Percentiles rank a stretch among this genome's conserved stretches.
These are phyloP conservation scores for Diospyros lotus DNA, from an alignment of 148 eudicot genomes.

Conservation along the genomic window DNA sequence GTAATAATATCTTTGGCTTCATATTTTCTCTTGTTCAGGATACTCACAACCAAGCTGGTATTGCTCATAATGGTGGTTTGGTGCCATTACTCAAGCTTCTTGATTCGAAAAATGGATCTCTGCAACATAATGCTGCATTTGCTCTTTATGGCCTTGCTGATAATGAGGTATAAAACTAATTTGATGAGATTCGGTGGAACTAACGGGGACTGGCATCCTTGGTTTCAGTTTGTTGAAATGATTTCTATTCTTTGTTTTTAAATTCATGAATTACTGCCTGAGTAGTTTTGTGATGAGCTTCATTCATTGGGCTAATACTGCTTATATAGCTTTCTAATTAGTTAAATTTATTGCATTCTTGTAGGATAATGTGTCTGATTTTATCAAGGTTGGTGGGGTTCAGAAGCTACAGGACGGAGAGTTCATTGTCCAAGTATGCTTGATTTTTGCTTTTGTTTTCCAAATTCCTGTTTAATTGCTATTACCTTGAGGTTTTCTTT, in stretches of 20 bases:
- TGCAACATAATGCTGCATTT: constrained; percentile 98
- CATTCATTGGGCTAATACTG: neutral
- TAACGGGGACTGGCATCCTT: neutral
- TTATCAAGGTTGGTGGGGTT: constrained; percentile 76
- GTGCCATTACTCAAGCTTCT: constrained; percentile 78
- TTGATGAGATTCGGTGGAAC: neutral
- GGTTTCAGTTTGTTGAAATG: neutral
- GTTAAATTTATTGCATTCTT: neutral
- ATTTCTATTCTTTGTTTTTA: neutral
- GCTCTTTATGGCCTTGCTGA: constrained; percentile 97
- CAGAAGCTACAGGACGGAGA: constrained; percentile 88
- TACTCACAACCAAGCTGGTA: constrained; percentile 94
- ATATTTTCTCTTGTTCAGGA: constrained; percentile 44
- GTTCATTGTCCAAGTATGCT: constrained; percentile 72
- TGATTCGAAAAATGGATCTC: constrained; percentile 79
- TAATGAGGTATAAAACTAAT: constrained; percentile 60
- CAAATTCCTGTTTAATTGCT: neutral
- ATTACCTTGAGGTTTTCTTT: neutral
- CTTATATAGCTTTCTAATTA: neutral
- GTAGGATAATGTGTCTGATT: constrained; percentile 86
- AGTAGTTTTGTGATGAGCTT: neutral
- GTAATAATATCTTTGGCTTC: neutral
- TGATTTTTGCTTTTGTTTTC: neutral
- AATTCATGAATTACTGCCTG: neutral
- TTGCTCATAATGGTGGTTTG: constrained; percentile 76